These are phyloP conservation scores for Podaxis mareebaensis DNA, from an alignment of 768 basidiomycete genomes.

Conservation along the genomic window DNA sequence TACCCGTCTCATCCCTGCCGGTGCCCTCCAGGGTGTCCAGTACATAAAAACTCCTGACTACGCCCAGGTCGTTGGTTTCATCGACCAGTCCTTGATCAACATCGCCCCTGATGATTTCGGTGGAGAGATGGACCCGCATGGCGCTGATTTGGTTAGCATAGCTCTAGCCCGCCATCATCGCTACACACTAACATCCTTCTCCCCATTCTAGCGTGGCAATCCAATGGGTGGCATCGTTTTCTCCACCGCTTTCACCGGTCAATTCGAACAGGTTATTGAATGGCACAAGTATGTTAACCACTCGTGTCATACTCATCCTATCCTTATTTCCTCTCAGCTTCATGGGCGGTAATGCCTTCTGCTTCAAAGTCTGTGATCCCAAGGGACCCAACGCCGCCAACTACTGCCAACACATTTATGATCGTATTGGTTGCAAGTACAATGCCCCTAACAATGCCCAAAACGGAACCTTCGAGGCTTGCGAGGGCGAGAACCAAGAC, in stretches of 20 bases:
- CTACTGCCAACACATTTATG: slow-evolving; percentile 73
- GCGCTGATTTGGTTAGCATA: slow-evolving; percentile 52
- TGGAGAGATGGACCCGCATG: slow-evolving; percentile 79
- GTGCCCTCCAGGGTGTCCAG: slow-evolving; percentile 66
- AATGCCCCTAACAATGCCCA: slow-evolving; percentile 69
- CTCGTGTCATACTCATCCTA: too few relatives aligned
- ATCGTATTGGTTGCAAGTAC: slow-evolving; percentile 73
- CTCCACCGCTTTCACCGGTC: slow-evolving; percentile 51
- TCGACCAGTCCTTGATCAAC: slow-evolving; percentile 62
- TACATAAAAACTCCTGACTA: slow-evolving; percentile 60
- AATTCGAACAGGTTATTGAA: slow-evolving; percentile 55
- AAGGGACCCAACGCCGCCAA: slow-evolving; percentile 43
- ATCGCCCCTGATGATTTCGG: slow-evolving; percentile 56
- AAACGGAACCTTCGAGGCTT: slow-evolving; percentile 61
- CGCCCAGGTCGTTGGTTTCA: slow-evolving; percentile 59
- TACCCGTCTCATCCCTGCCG: slow-evolving; percentile 70
- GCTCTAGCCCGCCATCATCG: not conserved
- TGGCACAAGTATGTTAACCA: slow-evolving; percentile 60
- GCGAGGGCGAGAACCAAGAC: slow-evolving; percentile 65
- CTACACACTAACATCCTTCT: not conserved
- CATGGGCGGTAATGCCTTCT: slow-evolving; percentile 66
- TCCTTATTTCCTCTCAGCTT: slow-evolving; percentile 45
- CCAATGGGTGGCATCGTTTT: slow-evolving; percentile 73
- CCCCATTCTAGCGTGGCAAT: slow-evolving; percentile 68
- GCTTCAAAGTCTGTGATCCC: slow-evolving; percentile 74